Conservation (phyloP, 257 asterid genomes). For the Sherardia arvensis region DNA sequence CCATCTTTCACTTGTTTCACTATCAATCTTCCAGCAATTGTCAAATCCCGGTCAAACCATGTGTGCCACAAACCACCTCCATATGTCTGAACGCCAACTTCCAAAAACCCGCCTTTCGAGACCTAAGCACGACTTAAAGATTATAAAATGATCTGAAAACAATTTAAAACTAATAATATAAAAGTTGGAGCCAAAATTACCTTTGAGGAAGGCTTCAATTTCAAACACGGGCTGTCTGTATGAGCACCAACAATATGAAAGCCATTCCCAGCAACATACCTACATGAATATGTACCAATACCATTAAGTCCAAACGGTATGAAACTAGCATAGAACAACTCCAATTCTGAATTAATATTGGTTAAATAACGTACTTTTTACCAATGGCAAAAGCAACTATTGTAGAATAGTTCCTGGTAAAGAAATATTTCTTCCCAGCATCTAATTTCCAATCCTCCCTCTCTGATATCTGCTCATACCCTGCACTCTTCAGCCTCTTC, state of each 20-base stretch:
- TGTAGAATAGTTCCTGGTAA: conserved; percentile 52
- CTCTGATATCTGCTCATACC: conserved; percentile 69
- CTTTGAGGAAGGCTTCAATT: conserved; percentile 78
- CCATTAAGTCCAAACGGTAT: not conserved
- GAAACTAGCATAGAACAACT: too few species aligned
- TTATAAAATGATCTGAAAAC: not conserved
- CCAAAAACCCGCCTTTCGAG: conserved; percentile 75
- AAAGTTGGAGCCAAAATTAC: conserved; percentile 20
- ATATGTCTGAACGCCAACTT: conserved; percentile 92
- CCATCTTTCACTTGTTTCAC: conserved; percentile 54
- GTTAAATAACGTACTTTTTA: not conserved
- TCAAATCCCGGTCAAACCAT: conserved; percentile 94
- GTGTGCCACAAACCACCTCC: conserved; percentile 99
- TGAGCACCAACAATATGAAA: conserved; percentile 86
- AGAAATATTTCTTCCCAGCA: conserved; percentile 83
- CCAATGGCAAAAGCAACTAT: not conserved
- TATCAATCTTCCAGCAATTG: conserved; percentile 84
- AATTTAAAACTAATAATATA: too few species aligned
- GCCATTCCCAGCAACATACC: conserved; percentile 85
- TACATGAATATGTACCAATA: conserved; percentile 17
- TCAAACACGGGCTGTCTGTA: conserved; percentile 91
- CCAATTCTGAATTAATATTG: not conserved
- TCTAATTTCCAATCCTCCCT: conserved; percentile 76
- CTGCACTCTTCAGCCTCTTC: conserved; percentile 52
- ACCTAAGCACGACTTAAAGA: conserved; percentile 34